Evolutionary conservation across 805 yeast species (phyloP).

Genomic region (Saturnispora bothae): DNA sequence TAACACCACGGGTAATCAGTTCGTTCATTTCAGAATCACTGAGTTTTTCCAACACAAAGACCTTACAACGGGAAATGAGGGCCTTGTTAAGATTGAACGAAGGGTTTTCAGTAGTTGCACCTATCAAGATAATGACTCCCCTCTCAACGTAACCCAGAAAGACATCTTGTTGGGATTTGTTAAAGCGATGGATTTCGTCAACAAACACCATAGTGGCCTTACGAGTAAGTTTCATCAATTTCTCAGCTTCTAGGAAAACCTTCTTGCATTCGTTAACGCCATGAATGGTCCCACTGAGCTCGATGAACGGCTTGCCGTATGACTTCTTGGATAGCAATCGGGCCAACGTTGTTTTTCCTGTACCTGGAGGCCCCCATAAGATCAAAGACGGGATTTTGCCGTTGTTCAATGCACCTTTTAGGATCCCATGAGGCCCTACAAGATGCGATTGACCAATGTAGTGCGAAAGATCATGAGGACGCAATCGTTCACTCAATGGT

Average conservation of each 20-base stretch:
- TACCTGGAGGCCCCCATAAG: constrained; percentile 94
- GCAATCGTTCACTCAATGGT: constrained; percentile 69
- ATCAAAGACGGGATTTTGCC: constrained; percentile 78
- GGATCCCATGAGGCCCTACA: constrained; percentile 52
- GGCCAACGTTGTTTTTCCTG: constrained; percentile 77
- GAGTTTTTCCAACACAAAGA: constrained; percentile 56
- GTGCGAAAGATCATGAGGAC: constrained; percentile 63
- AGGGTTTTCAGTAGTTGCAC: constrained; percentile 98
- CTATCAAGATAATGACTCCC: constrained; percentile 73
- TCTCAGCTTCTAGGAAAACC: constrained; percentile 41
- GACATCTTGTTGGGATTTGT: constrained; percentile 78
- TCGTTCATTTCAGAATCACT: constrained; percentile 35
- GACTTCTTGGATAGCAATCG: constrained; percentile 45
- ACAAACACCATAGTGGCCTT: constrained; percentile 65
- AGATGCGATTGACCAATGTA: constrained; percentile 83
- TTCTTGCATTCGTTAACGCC: constrained; percentile 57
- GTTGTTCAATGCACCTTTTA: constrained; percentile 52
- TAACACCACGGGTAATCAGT: constrained; percentile 49
- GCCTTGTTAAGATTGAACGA: constrained; percentile 75
- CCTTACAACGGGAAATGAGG: constrained; percentile 71
- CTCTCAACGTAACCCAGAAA: constrained; percentile 75
- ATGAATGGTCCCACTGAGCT: constrained; percentile 75
- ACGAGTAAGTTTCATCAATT: constrained; percentile 36
- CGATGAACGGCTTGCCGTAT: constrained; percentile 53
- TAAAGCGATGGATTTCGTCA: constrained; percentile 89